A percentile compares a stretch with the other conserved stretches of the same genome.
These are phyloP conservation scores for Scheffersomyces cryptocercus DNA, from an alignment of 1,139 yeast species.

Conservation along the genomic window DNA sequence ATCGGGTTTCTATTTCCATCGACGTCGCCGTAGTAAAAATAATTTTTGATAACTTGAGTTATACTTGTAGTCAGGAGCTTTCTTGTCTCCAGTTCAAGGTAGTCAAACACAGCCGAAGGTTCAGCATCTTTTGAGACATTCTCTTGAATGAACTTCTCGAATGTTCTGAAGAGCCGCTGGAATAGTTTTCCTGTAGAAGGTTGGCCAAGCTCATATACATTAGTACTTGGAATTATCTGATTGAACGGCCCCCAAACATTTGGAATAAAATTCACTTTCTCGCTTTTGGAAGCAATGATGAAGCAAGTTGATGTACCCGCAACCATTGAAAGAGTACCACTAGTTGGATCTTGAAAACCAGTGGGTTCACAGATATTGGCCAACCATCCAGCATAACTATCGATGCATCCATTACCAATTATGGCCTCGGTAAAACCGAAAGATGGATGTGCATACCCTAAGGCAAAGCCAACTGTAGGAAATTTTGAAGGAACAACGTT, in stretches of 20 bases:
- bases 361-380: constrained; percentile 19
- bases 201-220: constrained; percentile 54
- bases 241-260: constrained; percentile 64
- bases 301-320: constrained; percentile 67
- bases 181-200: constrained; percentile 58
- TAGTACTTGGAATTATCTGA: constrained; percentile 20
- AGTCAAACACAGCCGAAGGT: constrained; percentile 22
- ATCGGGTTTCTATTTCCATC: constrained; percentile 59
- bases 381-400: constrained; percentile 60
- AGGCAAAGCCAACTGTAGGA: constrained; percentile 19
- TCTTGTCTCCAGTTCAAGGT: constrained; percentile 15
- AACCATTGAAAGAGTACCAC: constrained; percentile 42
- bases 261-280: constrained; percentile 16
- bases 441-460: constrained; percentile 16
- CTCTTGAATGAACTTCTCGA: constrained; percentile 9
- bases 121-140: constrained; percentile 3
- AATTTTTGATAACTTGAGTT: constrained; percentile 26
- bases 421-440: constrained; percentile 6
- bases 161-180: constrained; percentile 45
- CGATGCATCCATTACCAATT: constrained; percentile 53
- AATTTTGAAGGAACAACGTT: constrained; percentile 1
- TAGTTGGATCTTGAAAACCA: constrained; percentile 10
- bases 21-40: constrained; percentile 54
- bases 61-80: constrained; percentile 25
- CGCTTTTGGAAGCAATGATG: constrained; percentile 27